These are phyloP conservation scores for Claviceps sp. DNA, from an alignment of 2,329 filamentous ascomycete species.

Conservation along the genomic window DNA sequence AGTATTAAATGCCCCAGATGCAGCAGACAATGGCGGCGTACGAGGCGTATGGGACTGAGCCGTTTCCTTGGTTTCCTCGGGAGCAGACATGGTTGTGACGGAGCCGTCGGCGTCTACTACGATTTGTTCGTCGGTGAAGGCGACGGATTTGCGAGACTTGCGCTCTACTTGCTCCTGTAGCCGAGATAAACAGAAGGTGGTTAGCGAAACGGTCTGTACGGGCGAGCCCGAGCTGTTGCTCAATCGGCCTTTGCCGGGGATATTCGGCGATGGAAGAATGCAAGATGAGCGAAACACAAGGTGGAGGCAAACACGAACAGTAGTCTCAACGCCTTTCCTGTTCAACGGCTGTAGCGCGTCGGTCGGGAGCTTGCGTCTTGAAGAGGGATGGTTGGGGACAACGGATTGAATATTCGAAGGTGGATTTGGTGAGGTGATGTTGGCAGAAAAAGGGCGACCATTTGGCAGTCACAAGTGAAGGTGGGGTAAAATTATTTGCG, in stretches of 20 bases:
- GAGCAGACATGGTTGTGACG: conserved; percentile 61
- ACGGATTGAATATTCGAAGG: neutral
- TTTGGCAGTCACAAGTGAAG: conserved; percentile 6
- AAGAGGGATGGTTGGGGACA: neutral
- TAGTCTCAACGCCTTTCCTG: neutral
- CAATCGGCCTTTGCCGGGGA: neutral
- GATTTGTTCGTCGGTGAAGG: conserved; percentile 77
- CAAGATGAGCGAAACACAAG: neutral
- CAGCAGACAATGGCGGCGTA: conserved; percentile 47
- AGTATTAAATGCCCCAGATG: conserved; percentile 39
- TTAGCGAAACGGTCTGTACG: neutral
- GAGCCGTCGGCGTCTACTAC: conserved; percentile 84
- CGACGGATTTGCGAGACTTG: conserved; percentile 83
- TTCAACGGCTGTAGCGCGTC: neutral
- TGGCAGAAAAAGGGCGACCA: conserved; percentile 4
- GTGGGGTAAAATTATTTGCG: conserved; percentile 8
- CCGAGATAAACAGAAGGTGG: neutral
- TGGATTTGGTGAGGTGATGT: neutral
- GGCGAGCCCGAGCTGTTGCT: too few species aligned
- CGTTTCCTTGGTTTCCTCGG: conserved; percentile 64
- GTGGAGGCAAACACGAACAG: conserved; percentile 1
- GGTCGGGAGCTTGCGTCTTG: neutral
- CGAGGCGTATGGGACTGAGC: conserved; percentile 66
- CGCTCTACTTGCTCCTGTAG: conserved; percentile 30
- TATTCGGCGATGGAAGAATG: neutral